phyloP scores from a whole-genome alignment of 1,284 basidiomycete genomes.

The Rhodotorula sp. region DNA sequence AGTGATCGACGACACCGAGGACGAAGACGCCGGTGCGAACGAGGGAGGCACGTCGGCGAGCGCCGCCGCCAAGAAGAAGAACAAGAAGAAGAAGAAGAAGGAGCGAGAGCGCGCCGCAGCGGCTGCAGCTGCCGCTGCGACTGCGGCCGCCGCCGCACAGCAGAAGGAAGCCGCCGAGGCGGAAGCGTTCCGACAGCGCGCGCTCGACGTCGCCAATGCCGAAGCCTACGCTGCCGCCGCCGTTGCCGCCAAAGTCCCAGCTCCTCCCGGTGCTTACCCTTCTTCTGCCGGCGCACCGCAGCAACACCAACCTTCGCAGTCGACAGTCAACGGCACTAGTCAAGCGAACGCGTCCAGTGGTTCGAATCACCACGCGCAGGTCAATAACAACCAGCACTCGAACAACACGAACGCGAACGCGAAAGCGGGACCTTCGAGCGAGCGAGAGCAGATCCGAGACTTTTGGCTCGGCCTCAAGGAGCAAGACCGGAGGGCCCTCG shows the following conservation, averaged over 20 bases:
- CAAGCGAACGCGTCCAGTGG: background rate
- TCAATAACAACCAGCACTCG: constrained; percentile 1
- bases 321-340: constrained; percentile 8
- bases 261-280: constrained; percentile 51
- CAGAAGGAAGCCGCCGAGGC: constrained; percentile 42
- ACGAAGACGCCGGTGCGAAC: constrained; percentile 53
- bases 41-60: constrained; percentile 42
- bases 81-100: constrained; percentile 61
- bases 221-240: constrained; percentile 15
- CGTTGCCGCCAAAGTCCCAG: constrained; percentile 45
- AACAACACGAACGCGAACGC: constrained; percentile 29
- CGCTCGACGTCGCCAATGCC: constrained; percentile 6
- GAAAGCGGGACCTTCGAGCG: constrained; percentile 63
- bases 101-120: constrained; percentile 50
- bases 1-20: constrained; percentile 52
- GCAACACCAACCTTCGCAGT: constrained; percentile 15
- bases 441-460: constrained; percentile 92
- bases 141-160: background rate
- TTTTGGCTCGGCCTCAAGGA: constrained; percentile 92
- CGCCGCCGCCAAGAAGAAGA: constrained; percentile 53
- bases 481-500: constrained; percentile 80
- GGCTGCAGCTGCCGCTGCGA: constrained; percentile 14
- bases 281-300: constrained; percentile 48
- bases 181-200: constrained; percentile 7
- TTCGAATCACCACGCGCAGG: constrained; percentile 3